A percentile compares a stretch with the other conserved stretches of the same genome.
phyloP scores from a whole-genome alignment of 805 yeast species.

The Priceomyces castillae region DNA sequence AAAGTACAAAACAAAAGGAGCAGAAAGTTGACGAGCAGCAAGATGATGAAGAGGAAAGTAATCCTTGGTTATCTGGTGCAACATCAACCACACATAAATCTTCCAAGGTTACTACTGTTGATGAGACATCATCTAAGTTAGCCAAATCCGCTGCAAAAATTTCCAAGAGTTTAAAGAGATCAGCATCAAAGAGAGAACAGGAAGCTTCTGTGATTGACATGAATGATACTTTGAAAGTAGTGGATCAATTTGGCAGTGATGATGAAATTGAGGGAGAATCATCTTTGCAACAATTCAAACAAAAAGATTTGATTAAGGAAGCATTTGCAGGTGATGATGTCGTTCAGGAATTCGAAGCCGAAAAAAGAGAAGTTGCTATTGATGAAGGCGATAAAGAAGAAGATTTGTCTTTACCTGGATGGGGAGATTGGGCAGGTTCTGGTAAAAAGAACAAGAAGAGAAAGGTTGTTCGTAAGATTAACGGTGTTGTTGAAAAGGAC shows the following conservation, averaged over 20 bases:
- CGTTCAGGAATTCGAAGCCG: conserved; percentile 72
- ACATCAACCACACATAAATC: conserved; percentile 25
- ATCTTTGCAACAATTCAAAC: conserved; percentile 59
- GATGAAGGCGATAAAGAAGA: conserved; percentile 88
- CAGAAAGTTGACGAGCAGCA: conserved; percentile 9
- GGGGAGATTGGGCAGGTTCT: conserved; percentile 97
- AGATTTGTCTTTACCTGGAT: conserved; percentile 88
- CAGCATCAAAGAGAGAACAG: conserved; percentile 27
- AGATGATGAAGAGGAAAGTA: conserved; percentile 17
- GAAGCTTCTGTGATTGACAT: conserved; percentile 47
- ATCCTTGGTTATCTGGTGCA: conserved; percentile 36
- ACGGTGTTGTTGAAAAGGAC: conserved; percentile 71
- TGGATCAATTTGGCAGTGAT: conserved; percentile 44
- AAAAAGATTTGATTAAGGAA: conserved; percentile 76
- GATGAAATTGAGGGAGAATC: conserved; percentile 36
- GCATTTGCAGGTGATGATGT: conserved; percentile 99
- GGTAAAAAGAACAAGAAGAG: conserved; percentile 44
- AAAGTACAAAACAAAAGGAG: conserved; percentile 6
- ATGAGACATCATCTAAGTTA: conserved; percentile 35
- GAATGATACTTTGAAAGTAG: conserved; percentile 52
- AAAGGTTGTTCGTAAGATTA: conserved; percentile 65
- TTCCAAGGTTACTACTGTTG: conserved; percentile 28
- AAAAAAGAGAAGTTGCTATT: conserved; percentile 60
- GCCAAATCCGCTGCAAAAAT: conserved; percentile 42
- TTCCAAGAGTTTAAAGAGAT: conserved; percentile 35